phyloP scores from a whole-genome alignment of 1,284 basidiomycete species.

The Abortiporus biennis region DNA sequence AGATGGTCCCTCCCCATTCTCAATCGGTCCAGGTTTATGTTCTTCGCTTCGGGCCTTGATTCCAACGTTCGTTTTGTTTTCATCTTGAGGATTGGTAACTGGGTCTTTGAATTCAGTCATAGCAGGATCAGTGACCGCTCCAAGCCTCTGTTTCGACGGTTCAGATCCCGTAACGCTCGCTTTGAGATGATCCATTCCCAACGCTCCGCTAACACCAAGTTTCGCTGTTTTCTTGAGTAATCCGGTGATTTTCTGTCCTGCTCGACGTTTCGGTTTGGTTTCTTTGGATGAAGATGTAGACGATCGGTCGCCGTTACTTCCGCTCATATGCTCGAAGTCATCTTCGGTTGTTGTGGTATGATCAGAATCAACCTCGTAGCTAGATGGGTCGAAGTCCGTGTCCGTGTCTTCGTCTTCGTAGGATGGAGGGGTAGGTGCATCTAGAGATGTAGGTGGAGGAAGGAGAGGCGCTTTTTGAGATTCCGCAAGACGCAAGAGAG shows the following conservation, averaged over 20 bases:
- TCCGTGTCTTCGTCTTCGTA: conserved; percentile 11
- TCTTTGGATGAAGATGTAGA: neutral
- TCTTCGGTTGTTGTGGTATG: conserved; percentile 7
- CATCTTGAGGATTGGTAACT: neutral
- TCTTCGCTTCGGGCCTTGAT: neutral
- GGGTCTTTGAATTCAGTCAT: conserved; percentile 1
- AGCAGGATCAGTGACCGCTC: conserved; percentile 17
- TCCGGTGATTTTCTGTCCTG: conserved; percentile 17
- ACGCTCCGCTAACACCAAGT: conserved; percentile 17
- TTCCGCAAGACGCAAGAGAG: conserved; percentile 43
- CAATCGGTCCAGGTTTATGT: conserved; percentile 10
- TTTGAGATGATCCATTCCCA: conserved; percentile 22
- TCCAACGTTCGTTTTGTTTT: neutral
- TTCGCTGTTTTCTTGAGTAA: conserved; percentile 20
- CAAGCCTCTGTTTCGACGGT: conserved; percentile 19
- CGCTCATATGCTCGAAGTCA: neutral
- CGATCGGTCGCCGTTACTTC: neutral
- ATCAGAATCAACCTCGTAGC: conserved; percentile 19
- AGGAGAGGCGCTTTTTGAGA: conserved; percentile 35
- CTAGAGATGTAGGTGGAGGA: conserved; percentile 28
- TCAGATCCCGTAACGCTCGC: conserved; percentile 21
- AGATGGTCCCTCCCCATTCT: conserved; percentile 22
- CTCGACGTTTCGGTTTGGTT: conserved; percentile 13
- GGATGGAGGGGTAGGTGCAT: conserved; percentile 10
- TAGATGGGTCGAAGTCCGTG: conserved; percentile 19